Evolutionary conservation across 352 stramenopile genomes (phyloP).

Genomic region (Pythium dissimile): DNA sequence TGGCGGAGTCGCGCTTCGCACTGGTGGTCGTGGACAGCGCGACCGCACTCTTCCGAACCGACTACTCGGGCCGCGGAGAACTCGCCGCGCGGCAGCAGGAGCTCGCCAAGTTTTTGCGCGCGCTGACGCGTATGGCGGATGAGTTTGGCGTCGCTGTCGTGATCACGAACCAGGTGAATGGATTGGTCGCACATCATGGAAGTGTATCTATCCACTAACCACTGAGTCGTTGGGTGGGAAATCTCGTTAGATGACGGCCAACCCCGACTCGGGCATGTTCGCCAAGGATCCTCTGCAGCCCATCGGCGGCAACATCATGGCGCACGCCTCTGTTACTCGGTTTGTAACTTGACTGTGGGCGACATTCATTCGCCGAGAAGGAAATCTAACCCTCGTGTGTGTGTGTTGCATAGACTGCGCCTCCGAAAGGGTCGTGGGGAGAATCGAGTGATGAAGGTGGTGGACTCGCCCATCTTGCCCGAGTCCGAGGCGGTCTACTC

Average conservation of each 20-base stretch:
- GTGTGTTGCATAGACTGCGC: conserved; percentile 49
- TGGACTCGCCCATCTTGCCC: conserved; percentile 95
- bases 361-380: background rate
- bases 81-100: conserved; percentile 93
- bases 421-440: conserved; percentile 97
- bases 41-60: conserved; percentile 97
- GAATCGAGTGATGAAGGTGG: conserved; percentile 98
- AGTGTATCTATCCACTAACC: background rate
- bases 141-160: conserved; percentile 98
- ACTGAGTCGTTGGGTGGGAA: background rate
- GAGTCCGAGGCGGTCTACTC: conserved; percentile 98
- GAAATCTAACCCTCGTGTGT: background rate
- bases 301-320: conserved; percentile 91
- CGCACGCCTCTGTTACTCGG: conserved; percentile 78
- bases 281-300: conserved; percentile 87
- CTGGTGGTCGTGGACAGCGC: conserved; percentile 98
- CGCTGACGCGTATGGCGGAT: conserved; percentile 96
- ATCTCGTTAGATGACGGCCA: conserved; percentile 74
- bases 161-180: conserved; percentile 81
- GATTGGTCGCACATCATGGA: background rate
- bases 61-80: conserved; percentile 98
- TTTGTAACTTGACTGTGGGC: conserved; percentile 15
- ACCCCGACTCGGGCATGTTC: conserved; percentile 89
- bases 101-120: conserved; percentile 93
- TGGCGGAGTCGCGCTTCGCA: conserved; percentile 95